These are phyloP conservation scores for Lablab purpureus DNA, from an alignment of 306 rosid genomes.

Conservation along the genomic window DNA sequence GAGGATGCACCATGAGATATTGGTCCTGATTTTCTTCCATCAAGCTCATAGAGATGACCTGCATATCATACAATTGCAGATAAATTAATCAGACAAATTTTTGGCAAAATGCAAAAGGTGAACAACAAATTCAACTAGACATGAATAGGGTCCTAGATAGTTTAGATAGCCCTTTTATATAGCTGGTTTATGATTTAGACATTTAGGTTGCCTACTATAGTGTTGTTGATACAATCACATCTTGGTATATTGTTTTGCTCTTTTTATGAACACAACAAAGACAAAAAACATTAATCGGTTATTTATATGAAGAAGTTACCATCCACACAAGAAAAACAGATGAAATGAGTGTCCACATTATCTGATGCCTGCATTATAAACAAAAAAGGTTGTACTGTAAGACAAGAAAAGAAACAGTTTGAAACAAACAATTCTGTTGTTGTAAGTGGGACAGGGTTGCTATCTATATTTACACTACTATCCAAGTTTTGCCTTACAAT, in stretches of 20 bases:
- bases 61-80: slow-evolving; percentile 8
- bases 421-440: neutral
- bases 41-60: slow-evolving; percentile 93
- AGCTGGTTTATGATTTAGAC: neutral
- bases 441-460: neutral
- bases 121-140: slow-evolving; percentile 13
- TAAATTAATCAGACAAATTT: slow-evolving; percentile 12
- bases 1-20: slow-evolving; percentile 84
- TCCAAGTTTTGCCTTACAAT: neutral
- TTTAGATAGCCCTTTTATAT: neutral
- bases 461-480: neutral
- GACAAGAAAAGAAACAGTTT: neutral
- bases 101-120: neutral
- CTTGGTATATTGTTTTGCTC: slow-evolving; percentile 9
- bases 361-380: slow-evolving; percentile 69
- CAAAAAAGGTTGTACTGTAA: slow-evolving; percentile 26
- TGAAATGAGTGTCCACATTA: slow-evolving; percentile 77
- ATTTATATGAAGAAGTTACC: slow-evolving; percentile 53
- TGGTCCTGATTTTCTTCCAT: slow-evolving; percentile 81
- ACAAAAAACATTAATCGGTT: neutral
- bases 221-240: slow-evolving; percentile 1
- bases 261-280: slow-evolving; percentile 6
- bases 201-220: neutral
- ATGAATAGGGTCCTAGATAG: neutral
- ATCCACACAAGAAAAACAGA: slow-evolving; percentile 80